A percentile compares a stretch with the other conserved stretches of the same genome.
Evolutionary conservation across 768 basidiomycete species (phyloP).

Genomic region (Gautieria morchelliformis): DNA sequence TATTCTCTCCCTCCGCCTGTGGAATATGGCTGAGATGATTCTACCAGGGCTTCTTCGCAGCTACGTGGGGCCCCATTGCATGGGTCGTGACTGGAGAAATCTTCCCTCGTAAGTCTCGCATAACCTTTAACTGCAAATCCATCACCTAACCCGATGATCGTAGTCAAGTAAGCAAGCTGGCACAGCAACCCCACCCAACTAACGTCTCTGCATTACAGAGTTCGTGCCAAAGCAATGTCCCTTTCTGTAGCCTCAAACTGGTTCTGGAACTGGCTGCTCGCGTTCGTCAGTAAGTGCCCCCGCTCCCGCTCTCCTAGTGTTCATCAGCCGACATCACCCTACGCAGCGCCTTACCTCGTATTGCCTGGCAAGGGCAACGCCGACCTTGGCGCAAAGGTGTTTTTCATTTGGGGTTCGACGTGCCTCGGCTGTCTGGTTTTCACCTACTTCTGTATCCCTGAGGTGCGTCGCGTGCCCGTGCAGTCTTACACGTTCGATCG

Average conservation of each 20-base stretch:
- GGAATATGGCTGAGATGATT: neutral
- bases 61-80: slow-evolving; percentile 67
- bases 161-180: neutral
- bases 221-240: slow-evolving; percentile 77
- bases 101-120: slow-evolving; percentile 41
- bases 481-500: too few species aligned
- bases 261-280: slow-evolving; percentile 74
- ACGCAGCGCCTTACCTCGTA: slow-evolving; percentile 36
- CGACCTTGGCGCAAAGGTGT: slow-evolving; percentile 59
- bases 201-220: slow-evolving; percentile 27
- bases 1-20: neutral
- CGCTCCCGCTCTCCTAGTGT: slow-evolving; percentile 6
- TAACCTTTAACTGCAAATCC: neutral
- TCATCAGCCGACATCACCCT: neutral
- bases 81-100: slow-evolving; percentile 70
- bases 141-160: neutral
- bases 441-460: slow-evolving; percentile 73
- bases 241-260: slow-evolving; percentile 68
- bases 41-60: slow-evolving; percentile 23
- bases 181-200: neutral
- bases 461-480: slow-evolving; percentile 21
- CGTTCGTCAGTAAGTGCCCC: slow-evolving; percentile 25
- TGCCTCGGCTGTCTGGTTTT: slow-evolving; percentile 65
- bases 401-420: slow-evolving; percentile 76
- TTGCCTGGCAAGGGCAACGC: slow-evolving; percentile 25